These are phyloP conservation scores for Xylaria sp. DNA, from an alignment of 2,329 filamentous ascomycete genomes.

Conservation along the genomic window DNA sequence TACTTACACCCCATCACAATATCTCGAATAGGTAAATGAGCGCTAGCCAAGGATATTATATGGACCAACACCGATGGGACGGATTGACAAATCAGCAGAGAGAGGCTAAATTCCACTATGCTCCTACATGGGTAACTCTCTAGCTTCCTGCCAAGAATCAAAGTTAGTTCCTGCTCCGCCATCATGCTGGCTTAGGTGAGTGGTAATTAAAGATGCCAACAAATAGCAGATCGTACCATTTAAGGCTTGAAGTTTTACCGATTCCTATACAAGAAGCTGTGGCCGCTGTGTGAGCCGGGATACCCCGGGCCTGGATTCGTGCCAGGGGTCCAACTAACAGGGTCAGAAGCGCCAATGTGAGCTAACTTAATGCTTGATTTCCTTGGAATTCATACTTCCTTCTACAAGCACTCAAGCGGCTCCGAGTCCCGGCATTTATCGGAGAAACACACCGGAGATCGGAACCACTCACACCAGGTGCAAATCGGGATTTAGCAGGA, in stretches of 20 bases:
- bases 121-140: neutral
- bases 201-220: neutral
- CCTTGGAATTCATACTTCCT: neutral
- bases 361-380: neutral
- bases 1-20: neutral
- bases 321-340: neutral
- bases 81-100: slow-evolving; percentile 11
- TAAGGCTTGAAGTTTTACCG: neutral
- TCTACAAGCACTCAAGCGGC: neutral
- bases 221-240: neutral
- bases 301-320: slow-evolving; percentile 10
- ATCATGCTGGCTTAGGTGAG: neutral
- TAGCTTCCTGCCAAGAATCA: slow-evolving; percentile 1
- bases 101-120: neutral
- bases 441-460: neutral
- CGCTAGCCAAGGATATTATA: neutral
- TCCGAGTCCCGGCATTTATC: neutral
- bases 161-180: neutral
- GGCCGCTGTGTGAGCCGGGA: neutral
- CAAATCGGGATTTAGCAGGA: neutral
- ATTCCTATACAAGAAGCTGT: slow-evolving; percentile 7
- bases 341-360: neutral
- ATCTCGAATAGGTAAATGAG: slow-evolving; percentile 7
- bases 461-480: neutral
- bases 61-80: neutral